These are phyloP conservation scores for Trypanosoma mega DNA, from an alignment of 208 protist species.

Conservation along the genomic window DNA sequence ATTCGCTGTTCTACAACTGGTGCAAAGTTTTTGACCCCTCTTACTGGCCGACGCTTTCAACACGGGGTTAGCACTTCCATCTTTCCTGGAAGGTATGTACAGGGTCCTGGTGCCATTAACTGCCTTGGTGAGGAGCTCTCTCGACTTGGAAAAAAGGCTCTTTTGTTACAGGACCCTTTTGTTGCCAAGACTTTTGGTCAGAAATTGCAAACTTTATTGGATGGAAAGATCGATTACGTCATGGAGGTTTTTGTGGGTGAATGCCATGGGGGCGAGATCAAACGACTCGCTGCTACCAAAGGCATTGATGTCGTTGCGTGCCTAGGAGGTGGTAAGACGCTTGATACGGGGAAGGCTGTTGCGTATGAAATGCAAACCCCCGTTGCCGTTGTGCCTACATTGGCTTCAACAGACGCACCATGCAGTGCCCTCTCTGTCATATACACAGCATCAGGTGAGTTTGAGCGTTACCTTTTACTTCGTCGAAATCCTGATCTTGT, in stretches of 20 bases:
- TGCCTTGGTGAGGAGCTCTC: constrained; percentile 26
- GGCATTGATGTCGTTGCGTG: constrained; percentile 17
- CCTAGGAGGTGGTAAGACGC: constrained; percentile 33
- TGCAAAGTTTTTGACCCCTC: neutral
- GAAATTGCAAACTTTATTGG: neutral
- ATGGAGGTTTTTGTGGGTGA: constrained; percentile 23
- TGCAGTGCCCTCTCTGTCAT: constrained; percentile 33
- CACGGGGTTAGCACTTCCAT: constrained; percentile 6
- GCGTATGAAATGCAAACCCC: constrained; percentile 24
- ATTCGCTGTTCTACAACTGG: too few relatives aligned
- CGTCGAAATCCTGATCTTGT: constrained; percentile 34
- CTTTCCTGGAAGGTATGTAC: constrained; percentile 36
- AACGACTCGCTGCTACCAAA: constrained; percentile 17
- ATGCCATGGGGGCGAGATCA: constrained; percentile 30
- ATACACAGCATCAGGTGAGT: constrained; percentile 24
- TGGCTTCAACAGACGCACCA: constrained; percentile 33
- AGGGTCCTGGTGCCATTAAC: constrained; percentile 26
- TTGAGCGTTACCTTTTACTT: constrained; percentile 31
- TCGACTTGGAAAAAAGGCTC: constrained; percentile 18
- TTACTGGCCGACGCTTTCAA: neutral
- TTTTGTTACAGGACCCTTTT: constrained; percentile 29
- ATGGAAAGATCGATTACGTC: neutral
- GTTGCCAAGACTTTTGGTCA: constrained; percentile 18
- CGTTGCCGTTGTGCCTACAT: constrained; percentile 26
- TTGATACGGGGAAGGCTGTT: constrained; percentile 35